phyloP scores from a whole-genome alignment of 2,329 filamentous ascomycete species.

The Hymenoscyphus infarciens region DNA sequence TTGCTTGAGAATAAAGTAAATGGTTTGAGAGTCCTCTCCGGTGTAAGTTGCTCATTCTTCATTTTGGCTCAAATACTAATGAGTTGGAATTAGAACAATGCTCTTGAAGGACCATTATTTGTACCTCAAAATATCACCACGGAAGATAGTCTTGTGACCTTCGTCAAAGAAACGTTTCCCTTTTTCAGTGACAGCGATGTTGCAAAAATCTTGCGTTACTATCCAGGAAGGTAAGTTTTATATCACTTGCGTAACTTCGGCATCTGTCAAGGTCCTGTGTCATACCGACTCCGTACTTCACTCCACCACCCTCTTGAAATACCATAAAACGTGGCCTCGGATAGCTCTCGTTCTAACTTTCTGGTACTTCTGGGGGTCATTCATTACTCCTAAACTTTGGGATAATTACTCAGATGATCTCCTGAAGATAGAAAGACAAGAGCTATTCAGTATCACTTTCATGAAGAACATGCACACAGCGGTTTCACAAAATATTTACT shows the following conservation, averaged over 20 bases:
- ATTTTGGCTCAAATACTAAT: not conserved
- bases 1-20: constrained; percentile 35
- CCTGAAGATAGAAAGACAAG: too few relatives aligned
- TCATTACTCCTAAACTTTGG: too few relatives aligned
- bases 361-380: too few relatives aligned
- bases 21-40: constrained; percentile 26
- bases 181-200: not conserved
- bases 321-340: too few relatives aligned
- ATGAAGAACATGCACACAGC: too few relatives aligned
- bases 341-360: too few relatives aligned
- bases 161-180: not conserved
- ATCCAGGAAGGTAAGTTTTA: not conserved
- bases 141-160: constrained; percentile 29
- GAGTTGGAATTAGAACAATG: constrained; percentile 34
- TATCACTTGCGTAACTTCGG: not conserved
- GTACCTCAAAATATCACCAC: constrained; percentile 38
- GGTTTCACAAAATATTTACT: not conserved
- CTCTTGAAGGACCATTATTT: constrained; percentile 40
- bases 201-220: not conserved
- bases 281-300: not conserved
- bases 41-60: constrained; percentile 12
- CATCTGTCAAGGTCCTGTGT: not conserved
- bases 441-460: too few relatives aligned
- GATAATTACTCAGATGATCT: too few relatives aligned
- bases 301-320: not conserved